These are phyloP conservation scores for Moesziomyces sp. DNA, from an alignment of 1,284 basidiomycete genomes.

Conservation along the genomic window DNA sequence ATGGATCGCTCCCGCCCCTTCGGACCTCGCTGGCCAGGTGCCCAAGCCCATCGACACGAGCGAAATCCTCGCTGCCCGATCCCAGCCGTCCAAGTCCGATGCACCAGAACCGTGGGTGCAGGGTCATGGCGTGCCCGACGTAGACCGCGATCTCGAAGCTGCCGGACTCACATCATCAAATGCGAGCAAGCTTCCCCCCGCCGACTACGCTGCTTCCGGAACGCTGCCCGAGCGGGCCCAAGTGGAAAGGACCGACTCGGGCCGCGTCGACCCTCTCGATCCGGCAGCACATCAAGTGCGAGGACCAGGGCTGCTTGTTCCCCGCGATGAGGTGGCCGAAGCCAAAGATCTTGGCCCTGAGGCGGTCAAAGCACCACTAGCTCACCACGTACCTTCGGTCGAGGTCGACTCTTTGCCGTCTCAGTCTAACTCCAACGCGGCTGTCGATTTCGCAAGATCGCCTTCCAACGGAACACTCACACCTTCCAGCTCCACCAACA, in stretches of 20 bases:
- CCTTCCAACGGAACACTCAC: constrained; percentile 15
- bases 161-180: constrained; percentile 1
- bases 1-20: constrained; percentile 31
- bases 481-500: constrained; percentile 1
- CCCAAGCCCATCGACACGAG: constrained; percentile 39
- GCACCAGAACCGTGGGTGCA: constrained; percentile 41
- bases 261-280: constrained; percentile 48
- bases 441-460: constrained; percentile 1
- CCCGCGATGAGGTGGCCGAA: constrained; percentile 49
- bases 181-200: constrained; percentile 11
- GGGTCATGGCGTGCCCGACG: constrained; percentile 29
- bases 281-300: constrained; percentile 47
- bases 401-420: constrained; percentile 5
- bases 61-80: constrained; percentile 27
- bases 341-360: constrained; percentile 24
- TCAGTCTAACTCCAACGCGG: neutral
- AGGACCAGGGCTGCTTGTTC: constrained; percentile 49
- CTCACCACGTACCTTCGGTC: neutral
- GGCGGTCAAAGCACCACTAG: constrained; percentile 38
- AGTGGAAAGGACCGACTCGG: constrained; percentile 48
- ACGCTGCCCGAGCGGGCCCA: constrained; percentile 42
- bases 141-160: constrained; percentile 26
- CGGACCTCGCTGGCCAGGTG: constrained; percentile 29
- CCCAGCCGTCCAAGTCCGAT: constrained; percentile 10
- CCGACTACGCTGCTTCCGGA: constrained; percentile 26